A percentile compares a stretch with the other conserved stretches of the same genome.
Evolutionary conservation across 768 basidiomycete species (phyloP).

Genomic region (Gelatoporia subvermispora): DNA sequence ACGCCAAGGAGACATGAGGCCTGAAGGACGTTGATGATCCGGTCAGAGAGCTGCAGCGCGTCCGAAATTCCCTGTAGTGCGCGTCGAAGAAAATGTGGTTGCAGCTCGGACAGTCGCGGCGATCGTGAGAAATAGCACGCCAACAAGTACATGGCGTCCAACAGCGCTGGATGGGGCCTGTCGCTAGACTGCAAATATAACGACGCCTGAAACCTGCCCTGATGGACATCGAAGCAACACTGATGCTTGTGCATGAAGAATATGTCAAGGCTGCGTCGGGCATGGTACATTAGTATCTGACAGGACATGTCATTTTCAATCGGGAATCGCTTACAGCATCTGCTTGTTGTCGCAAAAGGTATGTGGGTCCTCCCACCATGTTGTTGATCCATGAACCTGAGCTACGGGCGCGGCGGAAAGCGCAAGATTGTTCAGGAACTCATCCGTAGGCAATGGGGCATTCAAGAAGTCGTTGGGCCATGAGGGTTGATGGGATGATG

Average conservation of each 20-base stretch:
- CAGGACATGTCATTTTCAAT: constrained; percentile 1
- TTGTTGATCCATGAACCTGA: neutral
- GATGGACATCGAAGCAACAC: constrained; percentile 51
- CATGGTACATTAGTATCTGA: neutral
- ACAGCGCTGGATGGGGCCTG: constrained; percentile 51
- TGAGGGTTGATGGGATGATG: constrained; percentile 1
- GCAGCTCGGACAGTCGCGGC: constrained; percentile 36
- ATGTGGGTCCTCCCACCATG: constrained; percentile 19
- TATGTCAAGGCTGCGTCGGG: constrained; percentile 40
- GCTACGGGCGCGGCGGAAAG: constrained; percentile 1
- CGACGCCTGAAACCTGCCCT: constrained; percentile 38
- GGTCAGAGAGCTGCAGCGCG: constrained; percentile 51
- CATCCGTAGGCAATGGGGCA: constrained; percentile 4
- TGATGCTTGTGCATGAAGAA: constrained; percentile 56
- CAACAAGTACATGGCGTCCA: constrained; percentile 58
- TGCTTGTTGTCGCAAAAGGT: constrained; percentile 31
- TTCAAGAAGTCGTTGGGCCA: constrained; percentile 8
- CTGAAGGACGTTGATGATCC: constrained; percentile 53
- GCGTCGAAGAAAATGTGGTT: constrained; percentile 44
- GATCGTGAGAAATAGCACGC: constrained; percentile 50
- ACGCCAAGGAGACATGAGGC: constrained; percentile 56
- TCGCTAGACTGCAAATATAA: constrained; percentile 19
- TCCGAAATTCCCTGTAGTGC: constrained; percentile 46
- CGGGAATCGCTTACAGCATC: constrained; percentile 29
- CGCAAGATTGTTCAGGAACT: neutral